A percentile compares a stretch with the other conserved stretches of the same genome.
Evolutionary conservation across 805 yeast genomes (phyloP).

Genomic region (Cyberlindnera misumaiensis): DNA sequence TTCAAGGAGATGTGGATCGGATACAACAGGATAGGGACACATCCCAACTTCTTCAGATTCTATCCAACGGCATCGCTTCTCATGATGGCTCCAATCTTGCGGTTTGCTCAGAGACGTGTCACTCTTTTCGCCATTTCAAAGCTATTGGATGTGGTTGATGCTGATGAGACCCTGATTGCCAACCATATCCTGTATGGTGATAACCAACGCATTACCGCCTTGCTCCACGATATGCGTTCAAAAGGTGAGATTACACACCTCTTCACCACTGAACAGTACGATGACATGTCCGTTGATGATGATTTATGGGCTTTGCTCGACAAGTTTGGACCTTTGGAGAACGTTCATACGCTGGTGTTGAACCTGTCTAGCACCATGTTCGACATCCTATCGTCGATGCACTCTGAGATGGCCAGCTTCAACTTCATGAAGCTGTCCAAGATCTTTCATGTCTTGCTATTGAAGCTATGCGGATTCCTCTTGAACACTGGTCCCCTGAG

Average conservation of each 20-base stretch:
- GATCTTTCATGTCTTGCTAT: slow-evolving; percentile 10
- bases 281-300: slow-evolving; percentile 9
- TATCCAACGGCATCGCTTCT: slow-evolving; percentile 7
- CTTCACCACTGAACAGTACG: slow-evolving; percentile 6
- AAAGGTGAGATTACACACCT: slow-evolving; percentile 5
- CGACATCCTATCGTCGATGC: slow-evolving; percentile 8
- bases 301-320: slow-evolving; percentile 2
- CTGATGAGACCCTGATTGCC: slow-evolving; percentile 10
- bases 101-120: slow-evolving; percentile 14
- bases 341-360: slow-evolving; percentile 7
- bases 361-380: slow-evolving; percentile 7
- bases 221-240: slow-evolving; percentile 2
- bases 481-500: slow-evolving; percentile 4
- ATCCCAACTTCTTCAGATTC: slow-evolving; percentile 7
- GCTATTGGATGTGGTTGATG: slow-evolving; percentile 5
- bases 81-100: slow-evolving; percentile 11
- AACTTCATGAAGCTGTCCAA: slow-evolving; percentile 14
- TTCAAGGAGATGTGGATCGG: slow-evolving; percentile 13
- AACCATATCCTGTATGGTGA: slow-evolving; percentile 11
- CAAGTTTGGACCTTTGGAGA: slow-evolving; percentile 7
- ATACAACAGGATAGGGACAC: slow-evolving; percentile 6
- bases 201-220: slow-evolving; percentile 1
- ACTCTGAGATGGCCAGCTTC: slow-evolving; percentile 6
- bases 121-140: slow-evolving; percentile 8
- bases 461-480: slow-evolving; percentile 10